phyloP scores from a whole-genome alignment of 495 filamentous ascomycete species.

The Aspergillus mulundensis region DNA sequence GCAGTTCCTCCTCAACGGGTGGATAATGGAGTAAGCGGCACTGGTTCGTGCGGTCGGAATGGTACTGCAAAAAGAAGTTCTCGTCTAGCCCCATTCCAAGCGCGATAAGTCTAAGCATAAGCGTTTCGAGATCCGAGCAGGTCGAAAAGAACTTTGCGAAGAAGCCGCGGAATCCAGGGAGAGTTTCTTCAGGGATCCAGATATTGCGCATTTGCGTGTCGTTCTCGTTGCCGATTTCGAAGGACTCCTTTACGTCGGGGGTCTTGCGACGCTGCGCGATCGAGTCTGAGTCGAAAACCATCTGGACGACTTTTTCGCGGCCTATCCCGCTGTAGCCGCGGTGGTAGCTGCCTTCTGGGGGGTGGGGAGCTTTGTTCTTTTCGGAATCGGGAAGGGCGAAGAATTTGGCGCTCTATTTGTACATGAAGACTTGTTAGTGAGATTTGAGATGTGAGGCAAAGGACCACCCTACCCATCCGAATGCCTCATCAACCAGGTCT shows the following conservation, averaged over 20 bases:
- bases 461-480: background rate
- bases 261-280: background rate
- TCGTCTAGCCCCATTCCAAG: background rate
- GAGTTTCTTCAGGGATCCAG: constrained; percentile 2
- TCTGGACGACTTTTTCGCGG: background rate
- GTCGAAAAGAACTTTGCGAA: background rate
- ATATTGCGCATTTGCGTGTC: background rate
- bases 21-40: constrained; percentile 10
- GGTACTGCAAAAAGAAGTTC: background rate
- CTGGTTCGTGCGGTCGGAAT: background rate
- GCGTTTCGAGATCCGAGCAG: background rate
- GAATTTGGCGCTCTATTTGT: constrained; percentile 2
- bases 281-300: background rate
- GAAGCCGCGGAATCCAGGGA: background rate
- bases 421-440: no score
- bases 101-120: background rate
- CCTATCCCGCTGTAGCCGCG: constrained; percentile 4
- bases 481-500: constrained; percentile 3
- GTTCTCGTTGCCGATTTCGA: background rate
- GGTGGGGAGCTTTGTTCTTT: constrained; percentile 4
- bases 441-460: background rate
- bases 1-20: background rate
- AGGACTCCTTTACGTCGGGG: constrained; percentile 7
- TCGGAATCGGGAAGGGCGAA: constrained; percentile 1
- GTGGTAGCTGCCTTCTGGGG: background rate